These are phyloP conservation scores for Suillus variegatus DNA, from an alignment of 768 basidiomycete genomes.

Conservation along the genomic window DNA sequence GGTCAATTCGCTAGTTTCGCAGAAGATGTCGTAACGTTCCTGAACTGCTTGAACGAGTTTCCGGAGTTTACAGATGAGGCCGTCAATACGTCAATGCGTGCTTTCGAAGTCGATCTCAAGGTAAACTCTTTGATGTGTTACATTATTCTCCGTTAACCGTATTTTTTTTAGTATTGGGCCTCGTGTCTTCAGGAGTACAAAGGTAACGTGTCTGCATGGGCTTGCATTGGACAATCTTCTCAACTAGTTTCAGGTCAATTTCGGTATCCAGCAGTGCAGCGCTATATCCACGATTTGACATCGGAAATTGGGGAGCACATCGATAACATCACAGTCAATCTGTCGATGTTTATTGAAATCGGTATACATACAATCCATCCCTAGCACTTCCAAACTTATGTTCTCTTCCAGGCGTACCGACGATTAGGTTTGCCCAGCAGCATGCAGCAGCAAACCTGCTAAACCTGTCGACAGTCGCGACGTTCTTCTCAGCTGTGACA, in stretches of 20 bases:
- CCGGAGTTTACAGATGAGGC: conserved; percentile 57
- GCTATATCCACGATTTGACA: conserved; percentile 55
- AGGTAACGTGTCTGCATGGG: conserved; percentile 28
- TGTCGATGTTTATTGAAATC: conserved; percentile 54
- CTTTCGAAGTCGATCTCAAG: conserved; percentile 54
- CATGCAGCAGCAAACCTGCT: conserved; percentile 50
- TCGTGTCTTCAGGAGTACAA: conserved; percentile 51
- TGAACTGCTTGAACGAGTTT: conserved; percentile 56
- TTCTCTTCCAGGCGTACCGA: conserved; percentile 45
- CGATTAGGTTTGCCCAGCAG: conserved; percentile 55
- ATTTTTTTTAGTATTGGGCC: conserved; percentile 48
- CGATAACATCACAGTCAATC: conserved; percentile 50
- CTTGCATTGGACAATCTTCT: background rate
- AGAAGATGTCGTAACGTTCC: conserved; percentile 50
- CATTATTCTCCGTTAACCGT: conserved; percentile 7
- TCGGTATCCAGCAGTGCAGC: conserved; percentile 51
- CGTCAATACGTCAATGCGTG: conserved; percentile 49
- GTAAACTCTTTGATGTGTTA: conserved; percentile 24
- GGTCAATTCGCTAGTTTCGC: conserved; percentile 47
- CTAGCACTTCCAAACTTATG: background rate
- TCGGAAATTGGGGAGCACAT: conserved; percentile 56
- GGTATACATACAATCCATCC: conserved; percentile 28
- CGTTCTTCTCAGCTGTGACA: conserved; percentile 57
- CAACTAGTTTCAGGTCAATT: conserved; percentile 44
- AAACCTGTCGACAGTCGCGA: conserved; percentile 54